phyloP scores from a whole-genome alignment of 257 asterid genomes.

The Striga asiatica region DNA sequence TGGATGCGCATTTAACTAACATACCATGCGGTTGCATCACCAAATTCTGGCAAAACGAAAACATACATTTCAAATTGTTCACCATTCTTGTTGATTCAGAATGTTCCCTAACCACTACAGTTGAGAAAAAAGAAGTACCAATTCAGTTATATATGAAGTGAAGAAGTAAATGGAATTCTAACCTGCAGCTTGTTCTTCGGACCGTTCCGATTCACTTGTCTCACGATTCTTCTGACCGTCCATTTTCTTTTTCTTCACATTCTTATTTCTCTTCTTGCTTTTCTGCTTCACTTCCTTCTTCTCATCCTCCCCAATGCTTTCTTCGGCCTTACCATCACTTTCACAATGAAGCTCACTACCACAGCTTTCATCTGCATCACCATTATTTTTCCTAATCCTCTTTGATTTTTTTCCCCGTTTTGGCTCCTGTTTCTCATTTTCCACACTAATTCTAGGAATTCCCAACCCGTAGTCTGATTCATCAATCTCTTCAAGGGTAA shows the following conservation, averaged over 20 bases:
- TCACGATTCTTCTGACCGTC: constrained; percentile 18
- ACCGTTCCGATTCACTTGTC: constrained; percentile 21
- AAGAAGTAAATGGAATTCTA: constrained; percentile 21
- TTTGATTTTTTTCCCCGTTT: constrained; percentile 28
- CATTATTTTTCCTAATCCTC: constrained; percentile 27
- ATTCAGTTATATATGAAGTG: background rate
- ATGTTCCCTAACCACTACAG: background rate
- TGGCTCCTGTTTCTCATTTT: constrained; percentile 17
- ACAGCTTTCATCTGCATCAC: constrained; percentile 19
- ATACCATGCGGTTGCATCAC: background rate
- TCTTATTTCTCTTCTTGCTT: constrained; percentile 34
- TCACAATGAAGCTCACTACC: constrained; percentile 22
- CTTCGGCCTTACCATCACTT: constrained; percentile 20
- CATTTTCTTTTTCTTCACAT: constrained; percentile 28
- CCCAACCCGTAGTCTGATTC: constrained; percentile 60
- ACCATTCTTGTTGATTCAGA: background rate
- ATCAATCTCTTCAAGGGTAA: constrained; percentile 84
- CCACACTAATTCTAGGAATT: constrained; percentile 27
- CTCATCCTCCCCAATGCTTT: constrained; percentile 21
- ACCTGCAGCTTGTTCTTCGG: constrained; percentile 37
- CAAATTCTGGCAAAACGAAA: background rate
- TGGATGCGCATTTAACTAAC: background rate
- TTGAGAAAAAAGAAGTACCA: background rate
- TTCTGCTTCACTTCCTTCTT: constrained; percentile 26
- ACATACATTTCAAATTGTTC: background rate